These are phyloP conservation scores for Plasmopara halstedii DNA, from an alignment of 352 stramenopile species.

Conservation along the genomic window DNA sequence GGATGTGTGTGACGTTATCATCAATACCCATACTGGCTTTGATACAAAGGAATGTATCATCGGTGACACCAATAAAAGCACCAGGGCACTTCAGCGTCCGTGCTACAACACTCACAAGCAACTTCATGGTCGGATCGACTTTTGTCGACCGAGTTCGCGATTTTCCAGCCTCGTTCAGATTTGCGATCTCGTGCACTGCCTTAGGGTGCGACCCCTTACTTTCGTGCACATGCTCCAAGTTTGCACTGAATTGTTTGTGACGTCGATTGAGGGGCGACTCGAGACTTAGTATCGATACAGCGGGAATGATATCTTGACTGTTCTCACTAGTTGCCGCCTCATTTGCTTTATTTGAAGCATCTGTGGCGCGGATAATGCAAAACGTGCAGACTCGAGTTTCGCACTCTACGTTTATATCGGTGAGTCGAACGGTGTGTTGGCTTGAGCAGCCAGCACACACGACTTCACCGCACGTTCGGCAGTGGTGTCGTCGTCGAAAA, in stretches of 20 bases:
- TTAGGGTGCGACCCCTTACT: conserved; percentile 49
- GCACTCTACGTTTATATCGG: conserved; percentile 74
- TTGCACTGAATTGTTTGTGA: conserved; percentile 43
- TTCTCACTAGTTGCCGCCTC: conserved; percentile 36
- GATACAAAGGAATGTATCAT: conserved; percentile 47
- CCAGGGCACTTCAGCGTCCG: conserved; percentile 57
- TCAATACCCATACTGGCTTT: conserved; percentile 66
- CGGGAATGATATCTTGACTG: conserved; percentile 10
- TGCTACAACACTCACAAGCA: conserved; percentile 62
- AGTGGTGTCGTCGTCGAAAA: conserved; percentile 71
- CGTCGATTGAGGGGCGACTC: conserved; percentile 7
- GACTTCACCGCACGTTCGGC: conserved; percentile 69
- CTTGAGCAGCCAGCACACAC: conserved; percentile 67
- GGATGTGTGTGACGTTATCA: conserved; percentile 31
- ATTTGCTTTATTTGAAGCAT: conserved; percentile 56
- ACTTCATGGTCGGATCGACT: conserved; percentile 63
- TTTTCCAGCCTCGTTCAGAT: conserved; percentile 43
- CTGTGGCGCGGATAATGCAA: conserved; percentile 69
- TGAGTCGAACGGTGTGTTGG: conserved; percentile 62
- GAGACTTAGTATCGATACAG: conserved; percentile 24
- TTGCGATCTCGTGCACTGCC: conserved; percentile 35
- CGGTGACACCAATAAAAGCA: conserved; percentile 61
- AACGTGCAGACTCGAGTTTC: conserved; percentile 71
- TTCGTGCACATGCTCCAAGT: conserved; percentile 52
- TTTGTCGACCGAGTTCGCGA: conserved; percentile 40